Evolutionary conservation across 768 basidiomycete genomes (phyloP).

Genomic region (Pluteus cervinus): DNA sequence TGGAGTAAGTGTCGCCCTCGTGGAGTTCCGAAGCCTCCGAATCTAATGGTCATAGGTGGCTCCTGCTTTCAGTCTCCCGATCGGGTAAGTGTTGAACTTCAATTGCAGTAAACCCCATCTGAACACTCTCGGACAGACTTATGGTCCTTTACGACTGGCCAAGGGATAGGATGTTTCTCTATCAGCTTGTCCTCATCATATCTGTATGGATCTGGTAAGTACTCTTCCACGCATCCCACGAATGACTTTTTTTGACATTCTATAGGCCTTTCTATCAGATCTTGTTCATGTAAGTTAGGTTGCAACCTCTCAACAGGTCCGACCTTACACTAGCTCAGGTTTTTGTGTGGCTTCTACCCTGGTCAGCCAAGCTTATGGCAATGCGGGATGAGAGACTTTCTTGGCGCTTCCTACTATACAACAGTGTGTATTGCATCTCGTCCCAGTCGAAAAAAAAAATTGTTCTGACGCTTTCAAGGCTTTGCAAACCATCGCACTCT

Average conservation of each 20-base stretch:
- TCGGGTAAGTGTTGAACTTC: constrained; percentile 33
- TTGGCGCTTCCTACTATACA: constrained; percentile 42
- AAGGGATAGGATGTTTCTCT: constrained; percentile 47
- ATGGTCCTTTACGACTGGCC: constrained; percentile 74
- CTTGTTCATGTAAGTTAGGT: constrained; percentile 41
- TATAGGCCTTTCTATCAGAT: constrained; percentile 55
- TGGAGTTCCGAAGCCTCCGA: neutral
- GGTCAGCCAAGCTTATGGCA: constrained; percentile 21
- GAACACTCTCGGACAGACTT: constrained; percentile 20
- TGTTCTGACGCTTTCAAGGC: constrained; percentile 30
- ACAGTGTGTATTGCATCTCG: constrained; percentile 22
- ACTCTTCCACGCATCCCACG: neutral
- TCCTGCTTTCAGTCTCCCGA: constrained; percentile 54
- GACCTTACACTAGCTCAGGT: constrained; percentile 21
- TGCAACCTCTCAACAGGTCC: no score
- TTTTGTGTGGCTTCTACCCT: constrained; percentile 36
- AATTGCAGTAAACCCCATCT: neutral
- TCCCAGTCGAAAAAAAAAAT: no score
- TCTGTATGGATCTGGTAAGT: constrained; percentile 63
- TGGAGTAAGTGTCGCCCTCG: constrained; percentile 24
- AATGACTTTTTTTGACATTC: constrained; percentile 9
- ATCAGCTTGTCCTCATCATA: constrained; percentile 54
- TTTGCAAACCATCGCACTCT: constrained; percentile 64
- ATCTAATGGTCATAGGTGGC: constrained; percentile 39
- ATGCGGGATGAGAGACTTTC: constrained; percentile 40